Percentiles rank a stretch among this genome's conserved stretches.
phyloP scores from a whole-genome alignment of 2,329 filamentous ascomycete species.

The Hymenoscyphus repandus region DNA sequence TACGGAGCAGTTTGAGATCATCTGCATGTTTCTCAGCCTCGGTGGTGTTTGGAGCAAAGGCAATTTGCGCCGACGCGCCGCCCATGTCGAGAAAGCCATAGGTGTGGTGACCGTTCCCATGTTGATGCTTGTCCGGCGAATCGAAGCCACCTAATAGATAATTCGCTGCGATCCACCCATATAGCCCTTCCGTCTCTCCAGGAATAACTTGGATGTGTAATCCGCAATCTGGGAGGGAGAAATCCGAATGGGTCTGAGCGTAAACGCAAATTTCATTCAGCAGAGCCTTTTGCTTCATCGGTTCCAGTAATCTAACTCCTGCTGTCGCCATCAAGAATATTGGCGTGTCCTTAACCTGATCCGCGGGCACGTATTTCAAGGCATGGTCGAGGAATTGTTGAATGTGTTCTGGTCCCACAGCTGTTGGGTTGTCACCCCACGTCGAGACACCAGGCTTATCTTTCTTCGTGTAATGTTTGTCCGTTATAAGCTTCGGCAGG shows the following conservation, averaged over 20 bases:
- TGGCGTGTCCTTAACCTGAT: constrained; percentile 77
- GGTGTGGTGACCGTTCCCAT: constrained; percentile 85
- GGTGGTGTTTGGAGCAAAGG: constrained; percentile 89
- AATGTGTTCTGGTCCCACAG: constrained; percentile 78
- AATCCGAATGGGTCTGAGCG: constrained; percentile 68
- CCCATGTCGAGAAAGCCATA: constrained; percentile 99
- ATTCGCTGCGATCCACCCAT: constrained; percentile 96
- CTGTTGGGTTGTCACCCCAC: constrained; percentile 71
- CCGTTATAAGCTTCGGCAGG: constrained; percentile 75
- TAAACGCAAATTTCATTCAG: constrained; percentile 79
- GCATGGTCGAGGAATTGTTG: constrained; percentile 77
- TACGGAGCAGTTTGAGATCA: constrained; percentile 78
- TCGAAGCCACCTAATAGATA: constrained; percentile 92
- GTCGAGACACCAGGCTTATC: constrained; percentile 89
- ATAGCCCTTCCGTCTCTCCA: constrained; percentile 91
- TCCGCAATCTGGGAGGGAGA: constrained; percentile 83
- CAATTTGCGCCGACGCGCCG: constrained; percentile 94
- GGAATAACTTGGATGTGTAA: constrained; percentile 90
- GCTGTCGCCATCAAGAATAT: constrained; percentile 95
- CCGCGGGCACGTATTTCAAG: constrained; percentile 66
- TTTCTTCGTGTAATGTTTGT: constrained; percentile 88
- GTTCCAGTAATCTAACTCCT: constrained; percentile 81
- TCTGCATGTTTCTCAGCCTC: constrained; percentile 86
- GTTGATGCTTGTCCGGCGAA: constrained; percentile 63
- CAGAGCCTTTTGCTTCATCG: constrained; percentile 65